A percentile compares a stretch with the other conserved stretches of the same genome.
Conservation (phyloP, 1,139 yeast species). For the Torulaspora globosa region DNA sequence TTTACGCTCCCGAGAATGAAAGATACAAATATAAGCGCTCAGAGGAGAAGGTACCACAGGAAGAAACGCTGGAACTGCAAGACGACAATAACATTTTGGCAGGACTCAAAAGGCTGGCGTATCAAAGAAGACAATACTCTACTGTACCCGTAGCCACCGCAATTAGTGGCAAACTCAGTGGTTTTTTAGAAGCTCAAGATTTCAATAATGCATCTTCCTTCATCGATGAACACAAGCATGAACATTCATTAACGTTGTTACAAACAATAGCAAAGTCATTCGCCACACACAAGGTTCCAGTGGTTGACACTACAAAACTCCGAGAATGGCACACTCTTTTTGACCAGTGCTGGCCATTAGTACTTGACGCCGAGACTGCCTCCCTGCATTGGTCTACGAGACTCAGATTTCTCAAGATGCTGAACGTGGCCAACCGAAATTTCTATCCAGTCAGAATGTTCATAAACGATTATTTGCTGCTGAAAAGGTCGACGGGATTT, state of each 20-base stretch:
- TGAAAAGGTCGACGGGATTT: slow-evolving; percentile 23
- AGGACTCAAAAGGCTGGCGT: slow-evolving; percentile 32
- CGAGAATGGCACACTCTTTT: slow-evolving; percentile 20
- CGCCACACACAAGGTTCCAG: slow-evolving; percentile 5
- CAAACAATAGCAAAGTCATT: slow-evolving; percentile 12
- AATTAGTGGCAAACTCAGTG: slow-evolving; percentile 4
- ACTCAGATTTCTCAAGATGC: slow-evolving; percentile 16
- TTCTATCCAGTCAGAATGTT: slow-evolving; percentile 13
- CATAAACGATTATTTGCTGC: slow-evolving; percentile 22
- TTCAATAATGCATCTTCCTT: slow-evolving; percentile 12
- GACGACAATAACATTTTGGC: slow-evolving; percentile 28
- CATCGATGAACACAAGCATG: slow-evolving; percentile 1
- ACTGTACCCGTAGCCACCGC: slow-evolving; percentile 11
- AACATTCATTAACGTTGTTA: slow-evolving; percentile 6
- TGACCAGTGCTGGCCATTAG: slow-evolving; percentile 25
- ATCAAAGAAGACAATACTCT: slow-evolving; percentile 28
- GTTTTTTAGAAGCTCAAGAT: slow-evolving; percentile 15
- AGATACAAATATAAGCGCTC: slow-evolving; percentile 32
- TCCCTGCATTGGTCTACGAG: slow-evolving; percentile 24
- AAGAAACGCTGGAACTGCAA: slow-evolving; percentile 8
- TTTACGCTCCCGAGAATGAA: slow-evolving; percentile 56
- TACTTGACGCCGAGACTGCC: slow-evolving; percentile 11
- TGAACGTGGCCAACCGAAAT: slow-evolving; percentile 17
- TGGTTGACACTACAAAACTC: slow-evolving; percentile 8
- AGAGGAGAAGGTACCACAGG: slow-evolving; percentile 5